Base-by-base conservation (phyloP, 257 asterid genomes). In the Linderniella brevidens region DNA sequence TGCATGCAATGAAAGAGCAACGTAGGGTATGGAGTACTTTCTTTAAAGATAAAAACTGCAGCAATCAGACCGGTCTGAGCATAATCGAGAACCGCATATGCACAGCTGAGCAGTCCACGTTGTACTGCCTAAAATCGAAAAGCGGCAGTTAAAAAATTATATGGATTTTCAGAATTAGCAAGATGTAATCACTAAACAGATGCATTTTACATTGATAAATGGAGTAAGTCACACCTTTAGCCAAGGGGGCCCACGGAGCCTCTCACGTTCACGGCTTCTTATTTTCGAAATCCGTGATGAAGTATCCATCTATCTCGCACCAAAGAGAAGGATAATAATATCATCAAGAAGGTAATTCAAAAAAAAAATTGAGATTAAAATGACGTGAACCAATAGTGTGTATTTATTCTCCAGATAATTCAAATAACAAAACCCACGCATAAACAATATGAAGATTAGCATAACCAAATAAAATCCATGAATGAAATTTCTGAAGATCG, bases 1-100 rank as follows among this genome's bases (percentile, higher is more conserved):
- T 25, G 32, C 6, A 2, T 6, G 32, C 4, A 1, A 36, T 44
- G 37, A 39, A 48, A 53, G 15, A 58, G 14, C 46, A 17, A n/a
- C 38, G 56, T 20, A 38, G 25, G 46, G 20, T 48, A 43, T 39
- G 17, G 41, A 54, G 49, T 42, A 69, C 94, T 71, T 60, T 76
- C 98, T 64, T 90, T 85, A 58, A 90, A 90, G 92, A 85, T 77
- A 64, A 90, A 90, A 16, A 90, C 99, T 18, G 99, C 90, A 32
- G 96, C 99, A 64, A 90, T 85, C 68, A 90, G 58, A 69, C 99
- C 94, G 39, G 94, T 85, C 65, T 90, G 96, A 54, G 99, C 99
- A 68, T 90, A 85, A 75, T 90, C 99, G 46, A 90, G 94, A 70
- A 77, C 86, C 16, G 92, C 84, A 45, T 90, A 90, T 45, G 70